Conservation (phyloP, 2,329 filamentous ascomycete species). For the Ophiosphaerella korrae region DNA sequence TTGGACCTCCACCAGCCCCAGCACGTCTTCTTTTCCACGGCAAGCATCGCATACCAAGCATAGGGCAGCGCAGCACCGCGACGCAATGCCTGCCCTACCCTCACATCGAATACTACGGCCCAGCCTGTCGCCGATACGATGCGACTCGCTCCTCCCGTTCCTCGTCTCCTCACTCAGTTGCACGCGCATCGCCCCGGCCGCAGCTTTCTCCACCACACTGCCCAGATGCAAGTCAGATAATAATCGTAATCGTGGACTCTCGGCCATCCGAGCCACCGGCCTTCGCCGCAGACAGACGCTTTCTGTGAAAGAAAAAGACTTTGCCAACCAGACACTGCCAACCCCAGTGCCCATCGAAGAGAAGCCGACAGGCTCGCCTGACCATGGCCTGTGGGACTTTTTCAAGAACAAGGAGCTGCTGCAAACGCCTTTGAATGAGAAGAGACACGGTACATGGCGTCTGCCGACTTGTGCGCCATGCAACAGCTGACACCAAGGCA, state of each 20-base stretch:
- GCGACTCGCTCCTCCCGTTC: conserved; percentile 33
- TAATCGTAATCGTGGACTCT: conserved; percentile 81
- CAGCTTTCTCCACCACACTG: conserved; percentile 58
- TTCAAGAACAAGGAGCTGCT: conserved; percentile 75
- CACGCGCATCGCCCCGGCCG: conserved; percentile 49
- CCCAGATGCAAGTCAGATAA: conserved; percentile 68
- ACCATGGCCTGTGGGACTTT: conserved; percentile 93
- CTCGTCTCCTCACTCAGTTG: conserved; percentile 31
- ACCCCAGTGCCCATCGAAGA: conserved; percentile 68
- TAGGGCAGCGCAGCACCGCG: conserved; percentile 5
- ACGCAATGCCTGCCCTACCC: conserved; percentile 38
- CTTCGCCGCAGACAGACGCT: conserved; percentile 68
- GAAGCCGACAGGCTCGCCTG: conserved; percentile 65
- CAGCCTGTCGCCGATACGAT: conserved; percentile 17
- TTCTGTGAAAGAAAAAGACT: conserved; percentile 70
- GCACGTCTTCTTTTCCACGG: no score
- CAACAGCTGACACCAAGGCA: conserved; percentile 32
- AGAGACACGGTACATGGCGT: conserved; percentile 64
- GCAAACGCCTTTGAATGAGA: conserved; percentile 71
- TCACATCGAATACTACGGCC: conserved; percentile 35
- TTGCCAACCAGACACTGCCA: conserved; percentile 60
- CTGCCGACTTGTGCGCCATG: neutral
- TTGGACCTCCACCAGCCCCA: no score
- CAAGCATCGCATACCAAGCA: neutral
- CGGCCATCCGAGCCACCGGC: conserved; percentile 77